A percentile compares a stretch with the other conserved stretches of the same genome.
These are phyloP conservation scores for Stellera chamaejasme DNA, from an alignment of 345 rosid genomes.

Conservation along the genomic window DNA sequence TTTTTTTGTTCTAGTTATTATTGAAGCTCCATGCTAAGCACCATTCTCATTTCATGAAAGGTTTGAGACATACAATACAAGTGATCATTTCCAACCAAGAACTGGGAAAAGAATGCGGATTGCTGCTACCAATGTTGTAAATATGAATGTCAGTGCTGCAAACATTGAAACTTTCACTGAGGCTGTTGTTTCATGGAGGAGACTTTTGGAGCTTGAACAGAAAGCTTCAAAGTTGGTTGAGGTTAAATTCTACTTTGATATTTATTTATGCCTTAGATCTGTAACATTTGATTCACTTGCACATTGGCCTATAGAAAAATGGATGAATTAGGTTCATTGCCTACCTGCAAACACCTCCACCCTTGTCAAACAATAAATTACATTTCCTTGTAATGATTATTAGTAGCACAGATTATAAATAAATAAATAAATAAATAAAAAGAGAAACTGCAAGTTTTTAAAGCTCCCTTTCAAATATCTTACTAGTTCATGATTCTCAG, in stretches of 20 bases:
- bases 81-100: constrained; percentile 42
- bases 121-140: constrained; percentile 76
- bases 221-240: constrained; percentile 68
- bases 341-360: no score
- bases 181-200: constrained; percentile 85
- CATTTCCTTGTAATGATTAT: no score
- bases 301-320: no score
- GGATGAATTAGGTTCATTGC: no score
- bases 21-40: constrained; percentile 8
- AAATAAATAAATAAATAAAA: no score
- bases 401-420: no score
- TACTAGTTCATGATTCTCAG: constrained; percentile 32
- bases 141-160: constrained; percentile 84
- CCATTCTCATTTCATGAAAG: constrained; percentile 29
- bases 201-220: constrained; percentile 78
- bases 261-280: constrained; percentile 11
- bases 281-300: not conserved
- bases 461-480: constrained; percentile 6
- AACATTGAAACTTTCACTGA: constrained; percentile 72
- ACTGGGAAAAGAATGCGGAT: constrained; percentile 78
- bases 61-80: constrained; percentile 85
- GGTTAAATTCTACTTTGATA: constrained; percentile 26
- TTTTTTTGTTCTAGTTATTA: constrained; percentile 9
- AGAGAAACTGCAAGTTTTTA: no score
- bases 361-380: no score